These are phyloP conservation scores for Aureobasidium namibiae DNA, from an alignment of 2,329 filamentous ascomycete genomes.

Conservation along the genomic window DNA sequence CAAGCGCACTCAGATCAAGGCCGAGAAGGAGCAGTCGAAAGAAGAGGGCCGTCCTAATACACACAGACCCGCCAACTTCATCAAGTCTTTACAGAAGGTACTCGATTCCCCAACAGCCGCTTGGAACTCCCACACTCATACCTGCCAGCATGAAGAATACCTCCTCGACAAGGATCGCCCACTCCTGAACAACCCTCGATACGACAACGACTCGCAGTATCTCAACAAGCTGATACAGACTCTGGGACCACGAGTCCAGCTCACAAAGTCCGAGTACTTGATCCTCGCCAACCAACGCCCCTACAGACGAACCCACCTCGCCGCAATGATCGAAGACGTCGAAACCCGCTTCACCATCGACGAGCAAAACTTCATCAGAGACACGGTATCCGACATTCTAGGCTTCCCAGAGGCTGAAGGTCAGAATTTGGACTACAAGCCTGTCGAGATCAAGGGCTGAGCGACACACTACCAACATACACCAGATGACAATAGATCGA, in stretches of 20 bases:
- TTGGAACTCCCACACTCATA: background rate
- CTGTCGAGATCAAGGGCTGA: conserved; percentile 4
- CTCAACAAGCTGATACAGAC: conserved; percentile 19
- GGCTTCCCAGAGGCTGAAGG: background rate
- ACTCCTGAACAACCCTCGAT: conserved; percentile 19
- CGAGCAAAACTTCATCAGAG: conserved; percentile 25
- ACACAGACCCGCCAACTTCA: conserved; percentile 23
- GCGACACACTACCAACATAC: background rate
- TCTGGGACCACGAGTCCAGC: conserved; percentile 23
- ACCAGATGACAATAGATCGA: background rate
- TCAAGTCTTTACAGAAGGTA: conserved; percentile 13
- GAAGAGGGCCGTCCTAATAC: conserved; percentile 16
- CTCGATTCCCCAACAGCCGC: background rate
- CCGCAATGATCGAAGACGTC: conserved; percentile 28
- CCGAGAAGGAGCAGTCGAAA: conserved; percentile 24
- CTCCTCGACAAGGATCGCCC: conserved; percentile 17
- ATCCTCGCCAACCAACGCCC: conserved; percentile 28
- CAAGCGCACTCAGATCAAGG: conserved; percentile 24
- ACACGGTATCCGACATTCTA: conserved; percentile 20
- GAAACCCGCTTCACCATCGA: conserved; percentile 26
- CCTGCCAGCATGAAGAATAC: conserved; percentile 14
- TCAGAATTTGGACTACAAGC: background rate
- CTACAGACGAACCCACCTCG: conserved; percentile 23
- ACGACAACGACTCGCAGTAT: conserved; percentile 16
- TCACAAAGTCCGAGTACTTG: conserved; percentile 28